Evolutionary conservation across 2,329 filamentous ascomycete genomes (phyloP).

Genomic region (Phyllosticta citrichinensis): DNA sequence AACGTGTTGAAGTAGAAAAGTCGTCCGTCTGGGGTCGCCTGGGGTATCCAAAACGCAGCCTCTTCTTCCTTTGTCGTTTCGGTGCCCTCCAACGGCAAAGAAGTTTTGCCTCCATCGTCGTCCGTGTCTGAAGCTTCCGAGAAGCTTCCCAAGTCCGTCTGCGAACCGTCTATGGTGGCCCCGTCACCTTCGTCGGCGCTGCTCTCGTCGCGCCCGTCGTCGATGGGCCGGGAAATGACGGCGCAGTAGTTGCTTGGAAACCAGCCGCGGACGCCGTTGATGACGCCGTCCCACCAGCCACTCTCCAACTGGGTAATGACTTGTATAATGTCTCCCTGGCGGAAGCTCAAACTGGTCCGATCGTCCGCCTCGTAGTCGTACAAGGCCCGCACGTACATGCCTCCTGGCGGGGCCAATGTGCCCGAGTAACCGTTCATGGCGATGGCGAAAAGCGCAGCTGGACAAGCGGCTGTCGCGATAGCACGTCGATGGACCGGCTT

Average conservation of each 20-base stretch:
- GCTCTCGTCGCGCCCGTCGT: constrained; percentile 50
- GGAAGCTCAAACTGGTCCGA: constrained; percentile 91
- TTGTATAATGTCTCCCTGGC: constrained; percentile 93
- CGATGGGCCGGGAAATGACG: constrained; percentile 66
- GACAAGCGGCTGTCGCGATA: constrained; percentile 6
- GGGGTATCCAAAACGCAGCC: constrained; percentile 96
- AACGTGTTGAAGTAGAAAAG: constrained; percentile 98
- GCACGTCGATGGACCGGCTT: constrained; percentile 1
- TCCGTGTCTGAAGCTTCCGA: constrained; percentile 47
- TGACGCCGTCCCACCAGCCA: constrained; percentile 98
- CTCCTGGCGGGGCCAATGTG: constrained; percentile 39
- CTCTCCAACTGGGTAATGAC: constrained; percentile 97
- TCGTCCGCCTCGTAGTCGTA: constrained; percentile 99
- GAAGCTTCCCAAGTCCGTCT: constrained; percentile 56
- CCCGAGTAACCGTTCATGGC: constrained; percentile 43
- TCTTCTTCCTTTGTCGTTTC: constrained; percentile 61
- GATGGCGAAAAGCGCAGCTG: constrained; percentile 13
- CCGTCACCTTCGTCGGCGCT: constrained; percentile 35
- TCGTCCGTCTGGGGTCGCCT: constrained; percentile 85
- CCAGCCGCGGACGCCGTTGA: constrained; percentile 94
- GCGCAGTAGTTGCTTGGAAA: constrained; percentile 99
- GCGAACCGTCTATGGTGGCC: constrained; percentile 19
- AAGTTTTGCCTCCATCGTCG: constrained; percentile 31
- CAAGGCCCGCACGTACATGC: constrained; percentile 84
- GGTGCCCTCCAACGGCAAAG: constrained; percentile 59